Conservation (phyloP, 177 flowering plant genomes). For the Vitis hybrid region DNA sequence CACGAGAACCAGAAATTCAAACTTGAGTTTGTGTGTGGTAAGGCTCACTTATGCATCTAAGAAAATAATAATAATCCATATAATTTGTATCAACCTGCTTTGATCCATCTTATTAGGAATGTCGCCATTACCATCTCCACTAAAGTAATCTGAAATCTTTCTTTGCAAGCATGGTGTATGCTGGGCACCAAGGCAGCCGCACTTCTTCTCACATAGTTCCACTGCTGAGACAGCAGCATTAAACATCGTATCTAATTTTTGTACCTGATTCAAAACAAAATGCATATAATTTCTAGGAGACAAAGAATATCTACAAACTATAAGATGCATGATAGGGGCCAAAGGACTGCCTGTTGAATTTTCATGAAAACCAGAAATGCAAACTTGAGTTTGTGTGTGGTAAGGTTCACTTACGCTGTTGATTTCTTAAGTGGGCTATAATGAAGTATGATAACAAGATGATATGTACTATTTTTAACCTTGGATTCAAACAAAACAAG, state of each 20-base stretch:
- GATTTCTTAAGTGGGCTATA: no score
- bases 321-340: background rate
- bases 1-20: no score
- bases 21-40: no score
- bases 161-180: conserved; percentile 79
- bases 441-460: no score
- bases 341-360: background rate
- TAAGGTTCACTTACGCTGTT: background rate
- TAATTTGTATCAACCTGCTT: conserved; percentile 48
- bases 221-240: conserved; percentile 62
- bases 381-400: background rate
- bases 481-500: no score
- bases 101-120: conserved; percentile 40
- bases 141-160: conserved; percentile 69
- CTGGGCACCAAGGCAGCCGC: conserved; percentile 55
- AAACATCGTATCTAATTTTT: conserved; percentile 68
- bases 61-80: background rate
- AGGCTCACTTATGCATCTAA: no score
- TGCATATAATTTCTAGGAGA: background rate
- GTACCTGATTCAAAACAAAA: conserved; percentile 40
- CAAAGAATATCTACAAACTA: background rate
- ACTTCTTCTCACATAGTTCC: conserved; percentile 43
- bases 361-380: background rate
- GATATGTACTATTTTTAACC: background rate
- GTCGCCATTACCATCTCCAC: conserved; percentile 35